Evolutionary conservation across 2,329 filamentous ascomycete species (phyloP), one percentile per base, ranked within the genome.

Genomic region (Bimuria novae-zelandiae): DNA sequence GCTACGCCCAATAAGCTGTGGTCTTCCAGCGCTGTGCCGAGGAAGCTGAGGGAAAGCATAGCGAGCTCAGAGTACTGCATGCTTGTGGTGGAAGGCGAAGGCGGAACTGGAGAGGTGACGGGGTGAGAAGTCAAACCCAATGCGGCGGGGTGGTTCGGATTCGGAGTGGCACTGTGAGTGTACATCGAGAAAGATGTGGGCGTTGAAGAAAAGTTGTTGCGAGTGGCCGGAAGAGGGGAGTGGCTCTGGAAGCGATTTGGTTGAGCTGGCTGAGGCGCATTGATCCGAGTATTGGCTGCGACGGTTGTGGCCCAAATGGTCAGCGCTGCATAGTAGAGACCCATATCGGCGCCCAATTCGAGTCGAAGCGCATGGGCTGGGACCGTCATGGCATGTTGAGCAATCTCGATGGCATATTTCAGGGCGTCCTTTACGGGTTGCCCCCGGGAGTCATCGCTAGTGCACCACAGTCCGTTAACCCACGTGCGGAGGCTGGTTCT

Each of bases 401-500:
- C 51, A 7, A 70, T 61, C 7, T 66, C 52, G 27, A 74, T 59
- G 3, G 70, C 62, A 0, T 61, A 30, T 11, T 57, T 59, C 16
- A 74, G 45, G 16, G 71, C 70, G 23, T 69, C 64, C 27, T 55
- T 63, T 12, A 60, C 55, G 11, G 61, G 50, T 5, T 49, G 51
- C 14, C 41, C n/a, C 22, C 61, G 56, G 1, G 48, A 23, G 2
- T 61, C 56, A 3, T 36, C 17, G 8, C 36, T 22, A 4, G 47
- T 3, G n/a, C 57, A 52, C 69, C 66, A 72, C 3, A 74, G 54
- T 14, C 61, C 62, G 11, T 47, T 49, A n/a, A 72, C 59, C 77
- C 77, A 79, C 1, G 63, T 56, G 10, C 63, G 61, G 7, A 76
- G 60, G 1, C 64, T 68, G 3, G 60, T 52, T 51, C 73, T 75